A percentile compares a stretch with the other conserved stretches of the same genome.
Conservation (phyloP, 176 grass and related monocot genomes). For the Bothriochloa decipiens region DNA sequence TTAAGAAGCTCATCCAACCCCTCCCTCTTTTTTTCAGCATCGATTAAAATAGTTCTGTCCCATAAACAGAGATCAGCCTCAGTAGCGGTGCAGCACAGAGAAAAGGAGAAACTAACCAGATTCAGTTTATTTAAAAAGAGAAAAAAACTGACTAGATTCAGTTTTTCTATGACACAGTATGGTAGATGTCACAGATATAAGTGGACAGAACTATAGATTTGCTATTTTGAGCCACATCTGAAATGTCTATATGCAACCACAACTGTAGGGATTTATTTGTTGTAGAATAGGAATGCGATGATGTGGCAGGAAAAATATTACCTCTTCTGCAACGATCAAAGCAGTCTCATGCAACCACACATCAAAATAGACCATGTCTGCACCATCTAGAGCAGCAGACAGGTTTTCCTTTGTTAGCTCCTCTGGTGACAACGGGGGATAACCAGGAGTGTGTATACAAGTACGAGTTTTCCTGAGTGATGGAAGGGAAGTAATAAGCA, state of each 20-base stretch:
- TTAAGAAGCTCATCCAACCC: slow-evolving; percentile 85
- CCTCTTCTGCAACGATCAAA: slow-evolving; percentile 94
- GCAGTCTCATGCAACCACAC: slow-evolving; percentile 72
- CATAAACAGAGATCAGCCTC: slow-evolving; percentile 23
- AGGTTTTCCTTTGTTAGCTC: slow-evolving; percentile 68
- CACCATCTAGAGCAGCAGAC: slow-evolving; percentile 67
- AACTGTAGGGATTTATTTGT: neutral
- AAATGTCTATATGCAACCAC: neutral
- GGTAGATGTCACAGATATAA: neutral
- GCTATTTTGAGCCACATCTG: neutral
- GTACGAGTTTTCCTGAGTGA: slow-evolving; percentile 88
- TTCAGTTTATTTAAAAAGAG: too few relatives aligned
- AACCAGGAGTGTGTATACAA: slow-evolving; percentile 89
- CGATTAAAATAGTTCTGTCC: slow-evolving; percentile 74
- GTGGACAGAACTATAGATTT: neutral
- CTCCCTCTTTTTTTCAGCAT: slow-evolving; percentile 77
- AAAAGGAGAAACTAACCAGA: too few relatives aligned
- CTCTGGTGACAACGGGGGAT: slow-evolving; percentile 73
- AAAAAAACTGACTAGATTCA: neutral
- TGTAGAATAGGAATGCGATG: slow-evolving; percentile 5
- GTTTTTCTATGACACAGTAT: neutral
- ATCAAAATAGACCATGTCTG: slow-evolving; percentile 82
- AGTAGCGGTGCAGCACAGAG: too few relatives aligned
- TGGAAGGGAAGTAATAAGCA: neutral
- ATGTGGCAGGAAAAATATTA: slow-evolving; percentile 25